Conservation (phyloP, 2,329 filamentous ascomycete species). For the Aureobasidium vineae region DNA sequence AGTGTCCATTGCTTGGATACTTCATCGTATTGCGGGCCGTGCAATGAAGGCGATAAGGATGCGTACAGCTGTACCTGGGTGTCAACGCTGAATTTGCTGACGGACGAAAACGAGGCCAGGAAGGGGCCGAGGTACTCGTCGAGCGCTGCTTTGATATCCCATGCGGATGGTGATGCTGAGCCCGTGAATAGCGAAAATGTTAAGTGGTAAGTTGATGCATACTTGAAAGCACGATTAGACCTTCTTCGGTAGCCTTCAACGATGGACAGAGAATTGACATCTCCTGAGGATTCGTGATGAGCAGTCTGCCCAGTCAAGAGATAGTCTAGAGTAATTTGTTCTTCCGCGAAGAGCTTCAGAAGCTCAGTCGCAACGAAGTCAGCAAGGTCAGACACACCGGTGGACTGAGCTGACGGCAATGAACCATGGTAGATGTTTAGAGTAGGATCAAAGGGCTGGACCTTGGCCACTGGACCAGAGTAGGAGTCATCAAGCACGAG, state of each 20-base stretch:
- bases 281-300: neutral
- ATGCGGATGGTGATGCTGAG: slow-evolving; percentile 72
- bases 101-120: slow-evolving; percentile 71
- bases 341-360: slow-evolving; percentile 76
- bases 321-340: slow-evolving; percentile 71
- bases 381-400: slow-evolving; percentile 57
- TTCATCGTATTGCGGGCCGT: slow-evolving; percentile 55
- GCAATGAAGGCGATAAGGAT: slow-evolving; percentile 61
- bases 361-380: slow-evolving; percentile 76
- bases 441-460: slow-evolving; percentile 67
- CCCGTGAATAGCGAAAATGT: slow-evolving; percentile 94
- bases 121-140: slow-evolving; percentile 78
- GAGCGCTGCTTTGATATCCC: slow-evolving; percentile 85
- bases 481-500: slow-evolving; percentile 62
- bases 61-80: slow-evolving; percentile 96
- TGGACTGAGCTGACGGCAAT: slow-evolving; percentile 68
- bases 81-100: slow-evolving; percentile 94
- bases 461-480: slow-evolving; percentile 51
- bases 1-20: slow-evolving; percentile 63
- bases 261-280: neutral
- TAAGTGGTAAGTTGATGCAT: slow-evolving; percentile 89
- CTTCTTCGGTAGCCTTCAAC: slow-evolving; percentile 49
- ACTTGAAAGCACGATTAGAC: slow-evolving; percentile 81
- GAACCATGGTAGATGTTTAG: slow-evolving; percentile 74
- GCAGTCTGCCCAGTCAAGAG: slow-evolving; percentile 29